phyloP scores from a whole-genome alignment of 768 basidiomycete genomes.

The Gymnopilus dilepis region DNA sequence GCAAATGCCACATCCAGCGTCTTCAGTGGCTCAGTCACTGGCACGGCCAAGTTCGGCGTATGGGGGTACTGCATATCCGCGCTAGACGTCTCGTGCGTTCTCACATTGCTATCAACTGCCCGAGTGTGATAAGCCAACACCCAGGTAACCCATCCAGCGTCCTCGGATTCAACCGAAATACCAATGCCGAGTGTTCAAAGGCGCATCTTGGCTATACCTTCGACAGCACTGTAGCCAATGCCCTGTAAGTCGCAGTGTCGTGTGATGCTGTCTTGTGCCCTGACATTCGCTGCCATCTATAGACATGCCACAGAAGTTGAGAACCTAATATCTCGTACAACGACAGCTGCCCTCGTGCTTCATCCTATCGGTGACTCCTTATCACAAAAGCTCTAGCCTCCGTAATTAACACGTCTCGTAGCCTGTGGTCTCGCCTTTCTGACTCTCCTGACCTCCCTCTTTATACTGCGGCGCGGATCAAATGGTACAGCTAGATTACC shows the following conservation, averaged over 20 bases:
- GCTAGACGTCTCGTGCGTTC: slow-evolving; percentile 47
- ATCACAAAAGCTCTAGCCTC: slow-evolving; percentile 7
- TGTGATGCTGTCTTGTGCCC: slow-evolving; percentile 20
- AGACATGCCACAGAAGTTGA: slow-evolving; percentile 42
- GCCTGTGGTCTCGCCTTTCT: slow-evolving; percentile 57
- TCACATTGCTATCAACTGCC: not conserved
- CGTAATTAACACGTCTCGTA: slow-evolving; percentile 26
- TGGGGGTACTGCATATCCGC: slow-evolving; percentile 67
- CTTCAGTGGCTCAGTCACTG: slow-evolving; percentile 39
- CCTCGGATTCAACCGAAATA: slow-evolving; percentile 44
- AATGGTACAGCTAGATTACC: slow-evolving; percentile 42
- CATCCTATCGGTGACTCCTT: slow-evolving; percentile 54
- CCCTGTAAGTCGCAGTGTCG: slow-evolving; percentile 41
- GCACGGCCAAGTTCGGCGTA: slow-evolving; percentile 56
- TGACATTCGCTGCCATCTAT: slow-evolving; percentile 16
- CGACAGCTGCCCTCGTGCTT: slow-evolving; percentile 56
- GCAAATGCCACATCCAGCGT: slow-evolving; percentile 38
- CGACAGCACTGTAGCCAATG: slow-evolving; percentile 51
- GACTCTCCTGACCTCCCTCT: slow-evolving; percentile 52
- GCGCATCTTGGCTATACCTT: slow-evolving; percentile 60
- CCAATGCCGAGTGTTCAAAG: slow-evolving; percentile 49
- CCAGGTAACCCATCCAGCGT: slow-evolving; percentile 35
- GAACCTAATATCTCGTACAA: slow-evolving; percentile 46
- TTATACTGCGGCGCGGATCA: slow-evolving; percentile 45
- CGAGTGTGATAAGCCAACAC: not conserved